Percentiles rank a stretch among this genome's conserved stretches.
phyloP scores from a whole-genome alignment of 495 filamentous ascomycete genomes.

The Podospora tetraspora region DNA sequence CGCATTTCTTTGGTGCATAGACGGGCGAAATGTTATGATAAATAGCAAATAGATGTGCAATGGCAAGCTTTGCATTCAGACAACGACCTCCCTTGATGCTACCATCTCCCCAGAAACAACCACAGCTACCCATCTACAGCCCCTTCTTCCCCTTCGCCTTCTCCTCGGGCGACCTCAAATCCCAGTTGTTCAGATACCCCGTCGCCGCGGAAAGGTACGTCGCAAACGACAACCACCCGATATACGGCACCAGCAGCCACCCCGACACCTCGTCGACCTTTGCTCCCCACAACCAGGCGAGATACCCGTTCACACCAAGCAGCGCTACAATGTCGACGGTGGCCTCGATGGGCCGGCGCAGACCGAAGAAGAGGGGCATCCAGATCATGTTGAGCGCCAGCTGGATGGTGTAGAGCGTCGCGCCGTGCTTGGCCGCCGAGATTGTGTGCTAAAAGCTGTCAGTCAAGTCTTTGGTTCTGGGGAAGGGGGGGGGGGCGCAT shows the following conservation, averaged over 20 bases:
- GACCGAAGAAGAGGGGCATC: conserved; percentile 90
- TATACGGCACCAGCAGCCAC: conserved; percentile 71
- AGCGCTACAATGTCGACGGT: conserved; percentile 70
- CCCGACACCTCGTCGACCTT: conserved; percentile 62
- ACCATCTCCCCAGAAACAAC: too few relatives aligned
- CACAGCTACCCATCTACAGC: not conserved
- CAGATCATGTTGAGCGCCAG: conserved; percentile 78
- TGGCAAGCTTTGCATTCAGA: not conserved
- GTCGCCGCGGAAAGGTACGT: conserved; percentile 69
- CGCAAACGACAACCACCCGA: conserved; percentile 78
- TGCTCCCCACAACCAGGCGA: conserved; percentile 68
- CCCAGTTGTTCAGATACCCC: conserved; percentile 74
- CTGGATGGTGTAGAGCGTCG: conserved; percentile 77
- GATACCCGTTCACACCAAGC: conserved; percentile 59
- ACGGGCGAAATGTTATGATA: not conserved
- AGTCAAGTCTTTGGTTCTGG: not conserved
- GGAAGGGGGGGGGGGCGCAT: not conserved
- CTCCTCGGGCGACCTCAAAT: conserved; percentile 27
- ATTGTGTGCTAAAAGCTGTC: conserved; percentile 10
- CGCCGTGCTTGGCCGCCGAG: conserved; percentile 48
- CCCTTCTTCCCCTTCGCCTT: conserved; percentile 8
- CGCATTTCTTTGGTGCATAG: not conserved
- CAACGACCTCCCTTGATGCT: not conserved
- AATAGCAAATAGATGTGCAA: not conserved
- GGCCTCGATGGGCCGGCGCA: conserved; percentile 64